Percentiles rank a stretch among this genome's conserved stretches.
phyloP scores from a whole-genome alignment of 78 protist species.

The Dictyostelium capitatum region DNA sequence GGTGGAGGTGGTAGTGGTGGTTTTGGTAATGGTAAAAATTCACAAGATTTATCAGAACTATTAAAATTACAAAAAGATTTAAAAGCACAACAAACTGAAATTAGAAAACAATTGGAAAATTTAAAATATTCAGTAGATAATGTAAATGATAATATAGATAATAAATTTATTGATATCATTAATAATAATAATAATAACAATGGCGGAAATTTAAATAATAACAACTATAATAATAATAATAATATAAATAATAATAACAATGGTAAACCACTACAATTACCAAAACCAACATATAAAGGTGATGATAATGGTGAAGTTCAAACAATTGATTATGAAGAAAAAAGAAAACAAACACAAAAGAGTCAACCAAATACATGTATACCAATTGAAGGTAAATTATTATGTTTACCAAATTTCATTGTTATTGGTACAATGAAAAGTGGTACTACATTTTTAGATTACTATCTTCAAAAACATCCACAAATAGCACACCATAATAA shows the following conservation, averaged over 20 bases:
- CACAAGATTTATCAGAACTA: background rate
- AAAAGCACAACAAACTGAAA: slow-evolving; percentile 5
- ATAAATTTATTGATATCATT: background rate
- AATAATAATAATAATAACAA: background rate
- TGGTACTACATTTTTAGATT: slow-evolving; percentile 74
- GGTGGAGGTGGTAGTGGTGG: too few relatives aligned
- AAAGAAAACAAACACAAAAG: background rate
- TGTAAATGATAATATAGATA: background rate
- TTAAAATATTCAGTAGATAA: background rate
- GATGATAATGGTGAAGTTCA: background rate
- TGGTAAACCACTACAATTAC: background rate
- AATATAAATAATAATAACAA: background rate
- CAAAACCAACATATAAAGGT: background rate
- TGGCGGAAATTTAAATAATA: background rate
- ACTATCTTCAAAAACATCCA: slow-evolving; percentile 67
- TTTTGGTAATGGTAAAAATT: background rate
- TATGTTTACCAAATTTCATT: slow-evolving; percentile 58
- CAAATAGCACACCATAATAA: slow-evolving; percentile 57
- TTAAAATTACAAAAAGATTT: slow-evolving; percentile 13
- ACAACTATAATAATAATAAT: background rate
- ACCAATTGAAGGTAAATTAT: slow-evolving; percentile 23
- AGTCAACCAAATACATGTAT: slow-evolving; percentile 58
- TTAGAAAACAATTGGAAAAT: background rate
- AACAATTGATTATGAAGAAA: background rate
- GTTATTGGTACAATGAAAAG: slow-evolving; percentile 62